Percentiles rank a stretch among this genome's conserved stretches.
phyloP scores from a whole-genome alignment of 2,329 filamentous ascomycete genomes.

The Cordyceps javanica region DNA sequence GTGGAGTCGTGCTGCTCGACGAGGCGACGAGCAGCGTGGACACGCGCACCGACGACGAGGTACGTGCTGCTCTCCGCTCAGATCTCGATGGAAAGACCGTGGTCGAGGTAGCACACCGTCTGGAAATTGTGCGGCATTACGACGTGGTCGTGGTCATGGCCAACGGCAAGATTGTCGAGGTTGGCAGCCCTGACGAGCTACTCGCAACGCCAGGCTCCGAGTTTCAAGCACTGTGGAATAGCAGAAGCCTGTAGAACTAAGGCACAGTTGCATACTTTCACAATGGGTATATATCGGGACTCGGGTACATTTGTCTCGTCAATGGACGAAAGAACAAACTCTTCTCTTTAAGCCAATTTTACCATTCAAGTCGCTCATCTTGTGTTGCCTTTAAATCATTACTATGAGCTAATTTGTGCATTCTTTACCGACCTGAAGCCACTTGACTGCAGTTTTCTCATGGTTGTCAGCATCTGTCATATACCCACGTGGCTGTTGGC shows the following conservation, averaged over 20 bases:
- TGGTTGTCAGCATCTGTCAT: background rate
- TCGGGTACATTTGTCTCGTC: too few relatives aligned
- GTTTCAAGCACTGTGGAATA: conserved; percentile 20
- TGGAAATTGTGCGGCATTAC: conserved; percentile 22
- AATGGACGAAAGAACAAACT: too few relatives aligned
- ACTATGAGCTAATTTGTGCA: too few relatives aligned
- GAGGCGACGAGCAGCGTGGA: conserved; percentile 29
- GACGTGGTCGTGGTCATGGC: conserved; percentile 24
- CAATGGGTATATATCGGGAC: too few relatives aligned
- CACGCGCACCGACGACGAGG: conserved; percentile 21
- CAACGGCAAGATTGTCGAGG: conserved; percentile 22
- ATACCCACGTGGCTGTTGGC: background rate
- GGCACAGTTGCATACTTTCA: too few relatives aligned
- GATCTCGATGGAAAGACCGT: conserved; percentile 22
- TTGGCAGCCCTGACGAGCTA: conserved; percentile 21
- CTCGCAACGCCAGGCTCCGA: conserved; percentile 15
- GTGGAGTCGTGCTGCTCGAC: conserved; percentile 27
- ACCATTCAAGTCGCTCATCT: too few relatives aligned
- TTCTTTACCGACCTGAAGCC: too few relatives aligned
- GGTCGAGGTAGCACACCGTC: conserved; percentile 24
- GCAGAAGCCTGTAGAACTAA: conserved; percentile 8
- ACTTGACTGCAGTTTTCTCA: too few relatives aligned
- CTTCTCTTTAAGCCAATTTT: too few relatives aligned
- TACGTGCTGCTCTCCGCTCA: conserved; percentile 18
- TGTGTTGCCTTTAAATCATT: too few relatives aligned